Evolutionary conservation across 176 grass and related monocot species (phyloP).

Genomic region (Calamus simplicifolius): DNA sequence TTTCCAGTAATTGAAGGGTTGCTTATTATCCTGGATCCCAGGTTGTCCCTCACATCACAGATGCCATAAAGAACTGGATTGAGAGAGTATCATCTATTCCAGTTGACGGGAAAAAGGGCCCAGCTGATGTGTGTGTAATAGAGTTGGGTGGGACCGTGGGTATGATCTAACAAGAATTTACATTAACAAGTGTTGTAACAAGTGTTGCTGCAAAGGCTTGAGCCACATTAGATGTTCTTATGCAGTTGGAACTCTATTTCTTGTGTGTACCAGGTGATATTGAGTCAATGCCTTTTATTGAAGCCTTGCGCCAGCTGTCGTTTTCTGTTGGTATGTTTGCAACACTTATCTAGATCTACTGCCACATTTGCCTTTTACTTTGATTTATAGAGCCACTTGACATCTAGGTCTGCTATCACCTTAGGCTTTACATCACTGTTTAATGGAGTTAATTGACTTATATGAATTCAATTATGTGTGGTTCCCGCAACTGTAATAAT

Average conservation of each 20-base stretch:
- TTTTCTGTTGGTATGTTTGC: constrained; percentile 85
- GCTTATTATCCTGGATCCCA: constrained; percentile 19
- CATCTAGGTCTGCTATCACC: constrained; percentile 14
- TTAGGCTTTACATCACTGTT: background rate
- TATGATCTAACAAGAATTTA: constrained; percentile 23
- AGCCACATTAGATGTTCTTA: background rate
- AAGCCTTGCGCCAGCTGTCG: constrained; percentile 89
- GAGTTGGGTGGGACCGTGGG: constrained; percentile 97
- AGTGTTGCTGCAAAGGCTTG: too few species aligned
- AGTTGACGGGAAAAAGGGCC: constrained; percentile 64
- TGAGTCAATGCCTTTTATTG: constrained; percentile 98
- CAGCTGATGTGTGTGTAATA: constrained; percentile 91
- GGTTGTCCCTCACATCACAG: constrained; percentile 94
- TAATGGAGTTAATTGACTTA: too few species aligned
- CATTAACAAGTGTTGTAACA: too few species aligned
- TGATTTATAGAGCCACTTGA: constrained; percentile 1
- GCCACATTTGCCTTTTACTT: background rate
- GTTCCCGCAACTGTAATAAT: too few species aligned
- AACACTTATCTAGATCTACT: background rate
- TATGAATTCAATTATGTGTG: too few species aligned
- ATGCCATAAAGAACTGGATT: constrained; percentile 97
- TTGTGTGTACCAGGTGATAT: constrained; percentile 76
- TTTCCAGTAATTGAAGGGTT: too few species aligned
- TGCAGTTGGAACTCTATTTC: constrained; percentile 4
- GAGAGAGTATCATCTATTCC: constrained; percentile 77